Percentiles rank a stretch among this genome's conserved stretches.
Conservation (phyloP, 164 flowering plant species). For the Magnolia officinalis region DNA sequence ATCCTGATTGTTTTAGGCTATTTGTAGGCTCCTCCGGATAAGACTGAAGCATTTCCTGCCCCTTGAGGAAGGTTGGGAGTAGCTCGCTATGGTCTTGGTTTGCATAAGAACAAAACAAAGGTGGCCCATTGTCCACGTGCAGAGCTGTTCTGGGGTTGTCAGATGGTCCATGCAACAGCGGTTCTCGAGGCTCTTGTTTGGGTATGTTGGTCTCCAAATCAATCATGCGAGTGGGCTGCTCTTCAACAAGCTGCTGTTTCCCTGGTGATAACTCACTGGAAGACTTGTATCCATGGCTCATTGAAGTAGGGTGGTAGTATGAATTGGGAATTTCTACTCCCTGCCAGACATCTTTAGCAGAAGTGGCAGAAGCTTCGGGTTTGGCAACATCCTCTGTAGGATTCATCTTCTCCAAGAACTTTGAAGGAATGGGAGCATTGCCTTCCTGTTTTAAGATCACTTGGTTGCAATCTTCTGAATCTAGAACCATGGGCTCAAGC, state of each 20-base stretch:
- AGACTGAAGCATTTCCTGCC: conserved; percentile 28
- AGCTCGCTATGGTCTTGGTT: conserved; percentile 46
- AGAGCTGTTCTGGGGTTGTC: conserved; percentile 16
- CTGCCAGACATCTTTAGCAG: conserved; percentile 47
- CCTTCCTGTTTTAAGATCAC: conserved; percentile 20
- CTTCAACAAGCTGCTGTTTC: conserved; percentile 31
- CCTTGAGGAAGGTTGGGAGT: conserved; percentile 49
- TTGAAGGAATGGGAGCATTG: conserved; percentile 23
- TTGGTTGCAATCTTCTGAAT: conserved; percentile 14
- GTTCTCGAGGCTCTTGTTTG: conserved; percentile 24
- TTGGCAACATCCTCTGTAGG: conserved; percentile 21
- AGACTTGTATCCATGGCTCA: conserved; percentile 34
- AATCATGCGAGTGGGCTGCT: conserved; percentile 30
- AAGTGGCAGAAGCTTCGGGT: conserved; percentile 25
- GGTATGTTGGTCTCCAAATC: conserved; percentile 42
- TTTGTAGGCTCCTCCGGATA: conserved; percentile 31
- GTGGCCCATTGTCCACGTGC: conserved; percentile 19
- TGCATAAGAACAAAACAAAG: conserved; percentile 40
- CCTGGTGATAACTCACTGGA: conserved; percentile 34
- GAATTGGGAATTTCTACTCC: conserved; percentile 30
- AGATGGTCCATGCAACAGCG: conserved; percentile 25
- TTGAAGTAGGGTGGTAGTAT: conserved; percentile 32
- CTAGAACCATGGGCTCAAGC: conserved; percentile 20
- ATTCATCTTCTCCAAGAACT: conserved; percentile 26
- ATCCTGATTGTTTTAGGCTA: conserved; percentile 25